phyloP scores from a whole-genome alignment of 2,329 filamentous ascomycete species.

The Myrmaecium sp. region DNA sequence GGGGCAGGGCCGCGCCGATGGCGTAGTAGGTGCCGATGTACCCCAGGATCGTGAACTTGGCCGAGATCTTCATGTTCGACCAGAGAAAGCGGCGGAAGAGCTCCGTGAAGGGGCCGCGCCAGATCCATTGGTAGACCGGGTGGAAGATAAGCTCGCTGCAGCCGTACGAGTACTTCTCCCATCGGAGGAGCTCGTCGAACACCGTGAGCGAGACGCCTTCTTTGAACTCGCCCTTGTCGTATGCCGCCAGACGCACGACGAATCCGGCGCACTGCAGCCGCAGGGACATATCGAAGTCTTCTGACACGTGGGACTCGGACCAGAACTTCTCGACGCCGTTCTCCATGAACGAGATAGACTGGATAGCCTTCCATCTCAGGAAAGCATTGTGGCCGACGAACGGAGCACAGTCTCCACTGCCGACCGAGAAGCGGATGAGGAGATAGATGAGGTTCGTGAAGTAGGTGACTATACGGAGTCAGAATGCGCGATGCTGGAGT shows the following conservation, averaged over 20 bases:
- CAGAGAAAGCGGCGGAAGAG: constrained; percentile 6
- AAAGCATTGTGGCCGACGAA: constrained; percentile 8
- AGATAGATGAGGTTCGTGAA: constrained; percentile 8
- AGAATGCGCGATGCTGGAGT: too few species aligned
- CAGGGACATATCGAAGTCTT: constrained; percentile 7
- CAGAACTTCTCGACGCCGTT: constrained; percentile 4
- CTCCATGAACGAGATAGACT: constrained; percentile 4
- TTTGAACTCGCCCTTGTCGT: constrained; percentile 6
- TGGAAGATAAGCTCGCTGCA: constrained; percentile 7
- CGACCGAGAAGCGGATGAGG: constrained; percentile 7
- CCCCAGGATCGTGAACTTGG: constrained; percentile 6
- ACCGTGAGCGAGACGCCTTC: constrained; percentile 8
- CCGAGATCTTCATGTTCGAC: constrained; percentile 5
- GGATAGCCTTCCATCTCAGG: constrained; percentile 7
- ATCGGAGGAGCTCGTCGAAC: constrained; percentile 6
- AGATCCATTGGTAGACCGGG: constrained; percentile 4
- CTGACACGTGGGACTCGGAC: constrained; percentile 7
- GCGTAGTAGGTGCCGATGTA: constrained; percentile 7
- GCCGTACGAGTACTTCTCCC: constrained; percentile 8
- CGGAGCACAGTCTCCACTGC: constrained; percentile 7
- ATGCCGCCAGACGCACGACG: constrained; percentile 5
- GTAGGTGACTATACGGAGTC: too few species aligned
- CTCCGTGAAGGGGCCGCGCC: constrained; percentile 4
- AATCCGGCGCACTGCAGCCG: constrained; percentile 6
- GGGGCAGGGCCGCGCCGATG: constrained; percentile 4